Percentiles rank a stretch among this genome's conserved stretches.
Evolutionary conservation across 352 stramenopile genomes (phyloP).

Genomic region (Phytophthora gonapodyides): DNA sequence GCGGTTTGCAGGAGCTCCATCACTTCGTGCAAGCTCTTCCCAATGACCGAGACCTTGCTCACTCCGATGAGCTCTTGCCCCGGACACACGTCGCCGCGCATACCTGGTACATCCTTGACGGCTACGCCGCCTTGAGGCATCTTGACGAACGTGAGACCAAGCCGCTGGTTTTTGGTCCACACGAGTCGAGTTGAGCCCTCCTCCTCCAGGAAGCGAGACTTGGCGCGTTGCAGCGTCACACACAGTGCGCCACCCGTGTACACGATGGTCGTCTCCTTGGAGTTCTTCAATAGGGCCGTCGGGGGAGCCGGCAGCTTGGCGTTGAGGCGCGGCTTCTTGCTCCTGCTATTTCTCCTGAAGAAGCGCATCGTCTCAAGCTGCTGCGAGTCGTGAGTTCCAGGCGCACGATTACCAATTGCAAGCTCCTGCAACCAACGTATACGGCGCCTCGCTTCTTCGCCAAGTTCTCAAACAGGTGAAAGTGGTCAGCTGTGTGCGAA

Average conservation of each 20-base stretch:
- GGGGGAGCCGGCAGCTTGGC: constrained; percentile 17
- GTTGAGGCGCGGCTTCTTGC: constrained; percentile 13
- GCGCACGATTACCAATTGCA: constrained; percentile 21
- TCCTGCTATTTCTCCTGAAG: constrained; percentile 14
- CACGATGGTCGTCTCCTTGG: constrained; percentile 25
- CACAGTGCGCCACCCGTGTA: constrained; percentile 45
- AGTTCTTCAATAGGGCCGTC: constrained; percentile 1
- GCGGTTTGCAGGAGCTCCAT: constrained; percentile 42
- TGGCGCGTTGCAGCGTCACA: constrained; percentile 49
- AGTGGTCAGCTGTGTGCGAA: constrained; percentile 17
- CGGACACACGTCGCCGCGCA: constrained; percentile 32
- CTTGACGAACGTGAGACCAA: constrained; percentile 60
- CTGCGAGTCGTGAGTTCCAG: constrained; percentile 8
- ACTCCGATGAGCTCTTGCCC: constrained; percentile 49
- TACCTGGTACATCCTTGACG: constrained; percentile 43
- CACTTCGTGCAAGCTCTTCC: constrained; percentile 44
- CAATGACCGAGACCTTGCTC: constrained; percentile 37
- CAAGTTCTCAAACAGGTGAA: constrained; percentile 17
- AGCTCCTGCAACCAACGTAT: background rate
- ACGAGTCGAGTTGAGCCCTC: constrained; percentile 38
- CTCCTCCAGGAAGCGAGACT: constrained; percentile 36
- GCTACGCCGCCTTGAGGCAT: constrained; percentile 39
- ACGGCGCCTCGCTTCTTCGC: constrained; percentile 2
- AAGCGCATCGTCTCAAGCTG: constrained; percentile 25
- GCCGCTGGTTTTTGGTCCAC: constrained; percentile 50